Base-by-base conservation (phyloP, 768 basidiomycete genomes). In the Boletellus sp. region DNA sequence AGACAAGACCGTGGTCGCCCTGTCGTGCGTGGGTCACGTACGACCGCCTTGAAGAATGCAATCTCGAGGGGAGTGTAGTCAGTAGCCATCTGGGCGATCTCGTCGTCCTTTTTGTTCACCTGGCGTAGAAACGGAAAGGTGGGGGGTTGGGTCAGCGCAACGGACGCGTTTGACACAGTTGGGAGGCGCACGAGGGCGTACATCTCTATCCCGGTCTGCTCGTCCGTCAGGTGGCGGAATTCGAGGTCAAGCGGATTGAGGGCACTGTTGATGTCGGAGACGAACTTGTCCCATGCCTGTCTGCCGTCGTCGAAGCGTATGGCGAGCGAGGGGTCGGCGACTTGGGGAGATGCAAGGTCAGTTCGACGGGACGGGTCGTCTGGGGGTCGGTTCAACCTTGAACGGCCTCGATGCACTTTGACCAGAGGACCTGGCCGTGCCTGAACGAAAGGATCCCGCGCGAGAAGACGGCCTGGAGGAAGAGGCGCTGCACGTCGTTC, bases 71-170 rank as follows among this genome's bases (percentile, higher is more conserved):
- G 73, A 2, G 78, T 78, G 60, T 93, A 95, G 35, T 90, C 87
- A 0, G 90, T 91, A 3, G 91, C 92, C 63, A 89, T 69, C 62
- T 91, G 90, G 0, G 92, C 86, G 31, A 93, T 76, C 46, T 84
- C 84, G 59, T 94, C 92, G 16, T 82, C 84, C 53, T 83, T 88
- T 9, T 77, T 72, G 62, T 94, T 95, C 39, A 90, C 83, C 91
- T 94, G 47, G 3, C 41, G 33, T 9, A 32, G 4, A 40, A 35
- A 26, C 4, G 26, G n/a, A n/a, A n/a, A n/a, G n/a, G n/a, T n/a
- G n/a, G 9, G 24, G 24, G 24, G 24, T 26, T n/a, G 38, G 33
- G 47, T 48, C 12, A 44, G 50, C 15, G 24, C 28, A 32, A 31
- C 24, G 42, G 33, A 26, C 19, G 20, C 16, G 41, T n/a, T 32